A percentile compares a stretch with the other conserved stretches of the same genome.
Evolutionary conservation across 2,329 filamentous ascomycete species (phyloP).

Genomic region (Fusarium paranaense): DNA sequence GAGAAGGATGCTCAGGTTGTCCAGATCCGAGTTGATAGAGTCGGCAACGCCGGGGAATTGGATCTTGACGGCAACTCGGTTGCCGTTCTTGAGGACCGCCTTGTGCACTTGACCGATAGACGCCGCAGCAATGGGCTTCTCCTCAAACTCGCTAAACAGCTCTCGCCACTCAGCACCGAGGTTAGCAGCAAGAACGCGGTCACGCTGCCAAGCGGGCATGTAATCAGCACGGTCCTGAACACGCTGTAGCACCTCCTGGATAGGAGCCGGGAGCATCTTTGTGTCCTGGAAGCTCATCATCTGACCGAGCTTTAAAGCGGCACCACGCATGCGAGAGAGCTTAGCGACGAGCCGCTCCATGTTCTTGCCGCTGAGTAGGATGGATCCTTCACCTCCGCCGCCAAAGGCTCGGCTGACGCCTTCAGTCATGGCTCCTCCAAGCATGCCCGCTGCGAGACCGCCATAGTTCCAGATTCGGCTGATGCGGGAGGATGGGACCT

Average conservation of each 20-base stretch:
- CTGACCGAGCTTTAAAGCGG: conserved; percentile 95
- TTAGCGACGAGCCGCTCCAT: conserved; percentile 94
- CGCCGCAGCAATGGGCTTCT: conserved; percentile 91
- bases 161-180: conserved; percentile 87
- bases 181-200: conserved; percentile 83
- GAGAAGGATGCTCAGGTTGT: conserved; percentile 90
- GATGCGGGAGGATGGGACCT: conserved; percentile 87
- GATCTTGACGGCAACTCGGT: conserved; percentile 91
- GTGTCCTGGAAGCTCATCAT: conserved; percentile 99
- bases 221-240: conserved; percentile 98
- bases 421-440: conserved; percentile 90
- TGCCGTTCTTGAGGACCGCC: conserved; percentile 79
- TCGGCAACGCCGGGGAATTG: conserved; percentile 97
- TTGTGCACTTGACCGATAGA: conserved; percentile 97
- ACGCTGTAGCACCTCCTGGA: conserved; percentile 90
- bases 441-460: conserved; percentile 93
- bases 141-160: conserved; percentile 86
- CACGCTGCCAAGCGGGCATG: conserved; percentile 94
- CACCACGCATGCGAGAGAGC: conserved; percentile 94
- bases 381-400: conserved; percentile 74
- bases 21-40: conserved; percentile 96
- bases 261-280: conserved; percentile 89
- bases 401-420: conserved; percentile 84
- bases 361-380: conserved; percentile 89
- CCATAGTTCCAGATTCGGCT: conserved; percentile 95